phyloP scores from a whole-genome alignment of 2,329 filamentous ascomycete genomes.

The Diaporthe sp. region DNA sequence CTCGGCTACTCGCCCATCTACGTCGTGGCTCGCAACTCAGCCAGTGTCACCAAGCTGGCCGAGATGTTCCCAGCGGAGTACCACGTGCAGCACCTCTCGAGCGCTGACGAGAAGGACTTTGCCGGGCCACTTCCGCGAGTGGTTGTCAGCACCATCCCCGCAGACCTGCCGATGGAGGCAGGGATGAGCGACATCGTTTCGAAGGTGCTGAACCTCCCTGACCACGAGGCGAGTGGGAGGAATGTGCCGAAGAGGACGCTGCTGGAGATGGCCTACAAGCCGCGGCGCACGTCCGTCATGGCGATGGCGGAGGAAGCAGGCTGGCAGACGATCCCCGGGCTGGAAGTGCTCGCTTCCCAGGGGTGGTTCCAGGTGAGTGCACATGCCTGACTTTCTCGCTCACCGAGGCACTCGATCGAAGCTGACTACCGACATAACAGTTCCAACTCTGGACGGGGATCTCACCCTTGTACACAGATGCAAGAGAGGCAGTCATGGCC shows the following conservation, averaged over 20 bases:
- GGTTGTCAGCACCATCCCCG: conserved; percentile 91
- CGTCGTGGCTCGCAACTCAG: conserved; percentile 81
- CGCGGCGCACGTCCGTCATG: conserved; percentile 86
- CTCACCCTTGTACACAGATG: conserved; percentile 77
- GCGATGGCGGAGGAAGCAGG: conserved; percentile 81
- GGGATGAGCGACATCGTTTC: conserved; percentile 76
- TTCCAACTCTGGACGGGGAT: conserved; percentile 91
- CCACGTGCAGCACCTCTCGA: conserved; percentile 75
- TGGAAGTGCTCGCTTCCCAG: conserved; percentile 92
- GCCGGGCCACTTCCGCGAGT: conserved; percentile 70
- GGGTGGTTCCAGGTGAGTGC: conserved; percentile 84
- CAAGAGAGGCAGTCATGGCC: conserved; percentile 71
- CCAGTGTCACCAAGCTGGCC: conserved; percentile 77
- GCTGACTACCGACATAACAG: conserved; percentile 55
- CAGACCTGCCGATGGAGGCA: conserved; percentile 84
- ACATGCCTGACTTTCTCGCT: background rate
- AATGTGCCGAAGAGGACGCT: conserved; percentile 69
- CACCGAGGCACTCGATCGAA: conserved; percentile 35
- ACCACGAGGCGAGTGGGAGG: conserved; percentile 47
- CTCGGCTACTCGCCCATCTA: conserved; percentile 91
- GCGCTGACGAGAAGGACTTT: conserved; percentile 64
- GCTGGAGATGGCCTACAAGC: conserved; percentile 98
- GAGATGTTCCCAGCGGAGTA: conserved; percentile 81
- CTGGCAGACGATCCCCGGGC: conserved; percentile 87
- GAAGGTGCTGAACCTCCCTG: conserved; percentile 60